These are phyloP conservation scores for Elsinoe perseae DNA, from an alignment of 2,329 filamentous ascomycete genomes.

Conservation along the genomic window DNA sequence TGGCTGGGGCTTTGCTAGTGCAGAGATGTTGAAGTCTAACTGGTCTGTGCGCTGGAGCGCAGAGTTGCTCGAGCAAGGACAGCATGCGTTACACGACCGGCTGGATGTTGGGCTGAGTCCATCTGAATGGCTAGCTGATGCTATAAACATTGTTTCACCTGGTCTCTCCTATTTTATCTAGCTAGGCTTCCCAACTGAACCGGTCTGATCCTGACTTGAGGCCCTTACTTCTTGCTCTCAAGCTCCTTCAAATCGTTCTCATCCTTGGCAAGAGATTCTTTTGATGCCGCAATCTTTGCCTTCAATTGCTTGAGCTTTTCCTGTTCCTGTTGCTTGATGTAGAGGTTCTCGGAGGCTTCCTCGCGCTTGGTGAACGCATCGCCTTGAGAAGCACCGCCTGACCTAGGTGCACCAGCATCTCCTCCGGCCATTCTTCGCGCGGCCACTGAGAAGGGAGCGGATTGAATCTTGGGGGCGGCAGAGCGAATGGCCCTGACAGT, in stretches of 20 bases:
- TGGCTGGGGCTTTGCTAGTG: not conserved
- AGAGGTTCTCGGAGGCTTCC: constrained; percentile 73
- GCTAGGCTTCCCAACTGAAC: too few relatives aligned
- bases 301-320: constrained; percentile 55
- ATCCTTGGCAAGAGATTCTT: constrained; percentile 26
- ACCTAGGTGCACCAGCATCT: constrained; percentile 36
- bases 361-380: constrained; percentile 92
- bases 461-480: constrained; percentile 27
- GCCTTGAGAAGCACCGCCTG: constrained; percentile 45
- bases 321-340: constrained; percentile 79
- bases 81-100: not conserved
- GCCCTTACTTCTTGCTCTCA: constrained; percentile 19
- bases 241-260: constrained; percentile 25
- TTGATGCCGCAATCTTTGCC: constrained; percentile 29
- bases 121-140: not conserved
- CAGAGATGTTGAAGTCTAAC: not conserved
- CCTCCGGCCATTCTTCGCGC: constrained; percentile 38
- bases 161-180: not conserved
- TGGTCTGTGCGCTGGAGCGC: not conserved
- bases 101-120: not conserved
- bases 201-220: too few relatives aligned
- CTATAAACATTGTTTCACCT: not conserved
- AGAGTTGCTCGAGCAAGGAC: not conserved
- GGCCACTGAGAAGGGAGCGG: constrained; percentile 36
- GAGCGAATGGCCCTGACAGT: constrained; percentile 35